Evolutionary conservation across 2,329 filamentous ascomycete genomes (phyloP).

Genomic region (Beauveria brongniartii): DNA sequence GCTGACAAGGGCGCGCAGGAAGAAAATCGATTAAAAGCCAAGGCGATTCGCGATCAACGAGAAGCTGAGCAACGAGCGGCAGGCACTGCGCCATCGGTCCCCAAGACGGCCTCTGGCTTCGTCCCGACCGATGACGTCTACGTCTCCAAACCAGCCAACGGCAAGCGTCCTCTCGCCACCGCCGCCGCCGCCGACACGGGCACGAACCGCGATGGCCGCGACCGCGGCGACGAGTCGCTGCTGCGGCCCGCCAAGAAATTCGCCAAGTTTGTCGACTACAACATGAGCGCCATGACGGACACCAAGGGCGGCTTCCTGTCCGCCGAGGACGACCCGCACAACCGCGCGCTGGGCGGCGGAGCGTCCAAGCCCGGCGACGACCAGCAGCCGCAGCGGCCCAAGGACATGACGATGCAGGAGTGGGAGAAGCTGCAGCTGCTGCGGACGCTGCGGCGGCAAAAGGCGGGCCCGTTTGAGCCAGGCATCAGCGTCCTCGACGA

Average conservation of each 20-base stretch:
- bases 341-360: constrained; percentile 55
- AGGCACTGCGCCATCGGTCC: constrained; percentile 31
- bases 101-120: constrained; percentile 58
- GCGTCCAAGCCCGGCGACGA: constrained; percentile 28
- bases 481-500: constrained; percentile 68
- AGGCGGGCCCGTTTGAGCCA: constrained; percentile 80
- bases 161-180: constrained; percentile 63
- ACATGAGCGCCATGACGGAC: constrained; percentile 96
- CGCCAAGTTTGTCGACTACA: constrained; percentile 91
- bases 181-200: constrained; percentile 29
- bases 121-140: constrained; percentile 59
- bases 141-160: constrained; percentile 32
- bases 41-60: constrained; percentile 69
- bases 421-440: constrained; percentile 83
- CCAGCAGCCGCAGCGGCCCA: constrained; percentile 63
- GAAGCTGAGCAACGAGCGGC: constrained; percentile 52
- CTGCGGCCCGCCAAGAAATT: constrained; percentile 81
- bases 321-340: constrained; percentile 85
- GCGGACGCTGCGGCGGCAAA: constrained; percentile 61
- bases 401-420: constrained; percentile 81
- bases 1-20: constrained; percentile 48
- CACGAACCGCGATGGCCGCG: constrained; percentile 62
- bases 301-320: constrained; percentile 93
- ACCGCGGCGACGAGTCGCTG: constrained; percentile 34
- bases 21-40: constrained; percentile 79